Evolutionary conservation across 495 filamentous ascomycete genomes (phyloP), one percentile per base, ranked within the genome.

Genomic region (Aspergillus indologenus): DNA sequence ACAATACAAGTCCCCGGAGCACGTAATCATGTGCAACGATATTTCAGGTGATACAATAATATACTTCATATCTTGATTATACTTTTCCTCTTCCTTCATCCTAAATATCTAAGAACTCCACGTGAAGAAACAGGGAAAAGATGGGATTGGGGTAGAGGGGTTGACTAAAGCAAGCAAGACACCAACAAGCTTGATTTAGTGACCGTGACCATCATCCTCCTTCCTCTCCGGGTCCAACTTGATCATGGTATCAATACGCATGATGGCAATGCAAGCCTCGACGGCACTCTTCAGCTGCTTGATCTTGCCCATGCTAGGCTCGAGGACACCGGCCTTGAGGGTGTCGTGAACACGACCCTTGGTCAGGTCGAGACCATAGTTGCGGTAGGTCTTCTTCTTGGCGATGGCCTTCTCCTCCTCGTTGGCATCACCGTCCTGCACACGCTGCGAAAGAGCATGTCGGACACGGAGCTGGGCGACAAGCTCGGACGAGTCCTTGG

Each of bases 221-320:
- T 84, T 81, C 79, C 86, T 81, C 80, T 96, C 92, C 54, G 91
- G 91, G 83, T 99, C 94, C 75, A 99, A 76, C 79, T 96, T 96
- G 74, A 99, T 98, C 77, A 99, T 83, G 61, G 94, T 99, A 80
- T 99, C 94, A 69, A 99, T 99, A 67, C 94, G 86, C 95, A 99
- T 97, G 71, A 99, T 96, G 68, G 92, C 88, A 76, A 99, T 96
- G 75, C 95, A 98, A 58, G 94, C 94, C 79, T 99, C 94, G 54
- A 98, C 94, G 52, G 95, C 95, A 80, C 88, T 92, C 88, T 99
- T 99, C 65, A 99, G 78, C 80, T 96, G 93, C 78, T 91, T 88
- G 65, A 99, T 83, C 83, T 99, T 99, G 82, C 93, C 96, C 83
- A 99, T 93, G 75, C 89, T 93, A 26, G 94, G 94, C 79, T 99